A percentile compares a stretch with the other conserved stretches of the same genome.
Conservation (phyloP, 805 yeast species). For the Candida qinlingensis region DNA sequence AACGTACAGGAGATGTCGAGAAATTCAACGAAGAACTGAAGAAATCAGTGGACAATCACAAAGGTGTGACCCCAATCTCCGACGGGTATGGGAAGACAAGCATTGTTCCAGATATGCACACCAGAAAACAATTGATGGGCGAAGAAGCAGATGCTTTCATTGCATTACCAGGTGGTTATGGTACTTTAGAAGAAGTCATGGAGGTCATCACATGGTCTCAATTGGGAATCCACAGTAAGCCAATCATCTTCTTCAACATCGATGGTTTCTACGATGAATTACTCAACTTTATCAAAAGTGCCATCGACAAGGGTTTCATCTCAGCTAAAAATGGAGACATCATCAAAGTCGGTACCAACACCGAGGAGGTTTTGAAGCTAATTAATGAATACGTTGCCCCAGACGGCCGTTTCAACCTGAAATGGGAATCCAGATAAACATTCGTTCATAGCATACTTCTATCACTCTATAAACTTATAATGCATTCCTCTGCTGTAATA, state of each 20-base stretch:
- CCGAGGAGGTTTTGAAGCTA: constrained; percentile 60
- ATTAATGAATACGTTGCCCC: constrained; percentile 61
- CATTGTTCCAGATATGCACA: constrained; percentile 83
- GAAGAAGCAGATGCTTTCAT: constrained; percentile 80
- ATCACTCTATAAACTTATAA: background rate
- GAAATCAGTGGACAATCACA: constrained; percentile 53
- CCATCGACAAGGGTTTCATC: constrained; percentile 64
- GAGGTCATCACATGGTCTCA: constrained; percentile 91
- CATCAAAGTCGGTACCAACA: constrained; percentile 60
- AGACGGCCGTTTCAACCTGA: constrained; percentile 66
- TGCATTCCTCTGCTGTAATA: background rate
- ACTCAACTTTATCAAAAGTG: constrained; percentile 51
- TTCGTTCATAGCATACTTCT: too few species aligned
- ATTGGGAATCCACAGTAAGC: constrained; percentile 78
- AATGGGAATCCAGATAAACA: constrained; percentile 45
- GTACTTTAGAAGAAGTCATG: constrained; percentile 84
- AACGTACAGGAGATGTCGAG: constrained; percentile 40
- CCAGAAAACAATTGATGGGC: constrained; percentile 83
- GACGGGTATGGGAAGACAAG: constrained; percentile 68
- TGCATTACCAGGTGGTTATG: constrained; percentile 91
- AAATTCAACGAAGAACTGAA: constrained; percentile 44
- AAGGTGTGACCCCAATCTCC: constrained; percentile 57
- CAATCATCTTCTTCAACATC: constrained; percentile 71
- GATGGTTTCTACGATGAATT: constrained; percentile 77
- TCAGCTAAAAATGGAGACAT: constrained; percentile 61